Percentiles rank a stretch among this genome's conserved stretches.
Conservation (phyloP, 2,329 filamentous ascomycete genomes). For the Fusarium nanum region DNA sequence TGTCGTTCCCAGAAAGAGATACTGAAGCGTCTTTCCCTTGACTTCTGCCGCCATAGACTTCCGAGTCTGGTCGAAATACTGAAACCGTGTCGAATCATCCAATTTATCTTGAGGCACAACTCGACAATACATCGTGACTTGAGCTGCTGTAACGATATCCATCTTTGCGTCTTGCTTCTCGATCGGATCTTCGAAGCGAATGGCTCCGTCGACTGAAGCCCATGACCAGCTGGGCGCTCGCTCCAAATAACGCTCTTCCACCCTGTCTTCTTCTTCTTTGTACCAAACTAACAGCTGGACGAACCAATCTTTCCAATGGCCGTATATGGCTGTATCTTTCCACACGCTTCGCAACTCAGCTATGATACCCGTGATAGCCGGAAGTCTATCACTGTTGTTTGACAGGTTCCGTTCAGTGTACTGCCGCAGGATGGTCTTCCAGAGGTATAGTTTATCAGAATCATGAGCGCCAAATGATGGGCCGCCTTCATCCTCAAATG, state of each 20-base stretch:
- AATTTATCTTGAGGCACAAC: fast-evolving
- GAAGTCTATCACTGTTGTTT: background rate
- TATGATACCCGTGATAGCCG: background rate
- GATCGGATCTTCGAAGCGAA: background rate
- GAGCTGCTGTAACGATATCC: fast-evolving
- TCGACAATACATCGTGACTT: background rate
- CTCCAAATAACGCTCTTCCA: fast-evolving
- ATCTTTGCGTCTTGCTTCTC: fast-evolving
- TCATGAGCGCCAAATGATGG: background rate
- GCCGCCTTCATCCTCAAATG: fast-evolving
- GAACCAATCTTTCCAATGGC: conserved; percentile 7
- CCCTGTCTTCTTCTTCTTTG: fast-evolving
- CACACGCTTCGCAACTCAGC: background rate
- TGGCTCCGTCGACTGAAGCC: background rate
- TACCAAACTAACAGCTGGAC: background rate
- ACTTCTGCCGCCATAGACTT: fast-evolving
- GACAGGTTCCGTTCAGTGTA: background rate
- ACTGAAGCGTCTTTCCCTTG: fast-evolving
- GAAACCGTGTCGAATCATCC: fast-evolving
- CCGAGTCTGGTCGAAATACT: background rate
- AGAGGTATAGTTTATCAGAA: fast-evolving
- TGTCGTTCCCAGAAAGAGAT: background rate
- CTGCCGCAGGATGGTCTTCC: background rate
- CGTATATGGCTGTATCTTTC: background rate
- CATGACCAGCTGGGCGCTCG: background rate